phyloP scores from a whole-genome alignment of 768 basidiomycete genomes.

The Leucosporidium scottii region DNA sequence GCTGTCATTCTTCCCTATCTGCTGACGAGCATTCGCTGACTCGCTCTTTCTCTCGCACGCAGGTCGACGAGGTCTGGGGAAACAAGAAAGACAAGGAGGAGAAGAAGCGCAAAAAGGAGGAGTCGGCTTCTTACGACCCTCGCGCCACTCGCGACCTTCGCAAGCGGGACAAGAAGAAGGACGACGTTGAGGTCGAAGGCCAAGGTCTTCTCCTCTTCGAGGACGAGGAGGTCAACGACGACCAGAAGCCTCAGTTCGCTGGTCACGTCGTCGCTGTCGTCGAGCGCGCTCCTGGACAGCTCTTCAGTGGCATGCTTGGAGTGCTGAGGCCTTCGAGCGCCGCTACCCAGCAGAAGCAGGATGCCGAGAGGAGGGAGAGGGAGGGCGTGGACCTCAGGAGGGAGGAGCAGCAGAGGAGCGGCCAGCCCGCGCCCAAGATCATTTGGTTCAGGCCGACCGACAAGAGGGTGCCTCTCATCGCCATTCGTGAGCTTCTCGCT shows the following conservation, averaged over 20 bases:
- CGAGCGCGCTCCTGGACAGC: constrained; percentile 96
- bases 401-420: constrained; percentile 67
- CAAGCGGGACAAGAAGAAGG: constrained; percentile 99
- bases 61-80: constrained; percentile 47
- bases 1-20: not conserved
- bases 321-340: constrained; percentile 37
- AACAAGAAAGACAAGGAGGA: constrained; percentile 99
- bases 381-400: constrained; percentile 74
- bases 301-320: constrained; percentile 95
- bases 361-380: constrained; percentile 91
- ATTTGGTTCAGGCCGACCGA: constrained; percentile 99
- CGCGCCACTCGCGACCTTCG: constrained; percentile 52
- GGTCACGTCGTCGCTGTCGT: constrained; percentile 99
- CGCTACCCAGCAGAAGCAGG: constrained; percentile 42
- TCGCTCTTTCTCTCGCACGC: too few species aligned
- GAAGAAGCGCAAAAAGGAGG: constrained; percentile 99
- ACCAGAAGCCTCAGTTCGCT: constrained; percentile 95
- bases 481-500: constrained; percentile 58
- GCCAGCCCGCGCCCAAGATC: constrained; percentile 84
- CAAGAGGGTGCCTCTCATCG: constrained; percentile 96
- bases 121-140: constrained; percentile 88
- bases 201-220: constrained; percentile 95
- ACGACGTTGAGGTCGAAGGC: constrained; percentile 98
- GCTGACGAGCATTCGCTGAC: not conserved
- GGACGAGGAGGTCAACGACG: constrained; percentile 98